A percentile compares a stretch with the other conserved stretches of the same genome.
Evolutionary conservation across 306 rosid species (phyloP).

Genomic region (Elaeagnus macrophylla): DNA sequence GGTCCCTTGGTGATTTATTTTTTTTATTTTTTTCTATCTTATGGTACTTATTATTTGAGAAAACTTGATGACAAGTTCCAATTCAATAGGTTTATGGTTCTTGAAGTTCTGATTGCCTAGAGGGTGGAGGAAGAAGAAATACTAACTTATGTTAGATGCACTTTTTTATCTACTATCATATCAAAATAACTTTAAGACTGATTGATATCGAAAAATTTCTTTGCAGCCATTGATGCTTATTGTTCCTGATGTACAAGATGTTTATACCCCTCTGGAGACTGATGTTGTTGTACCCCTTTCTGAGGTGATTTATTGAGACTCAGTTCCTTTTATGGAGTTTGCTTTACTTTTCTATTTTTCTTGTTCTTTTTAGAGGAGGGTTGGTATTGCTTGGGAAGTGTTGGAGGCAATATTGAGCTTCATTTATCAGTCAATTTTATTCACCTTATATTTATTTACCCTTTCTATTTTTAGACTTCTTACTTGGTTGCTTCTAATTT

Average conservation of each 20-base stretch:
- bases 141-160: neutral
- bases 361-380: slow-evolving; percentile 3
- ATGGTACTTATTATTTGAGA: too few species aligned
- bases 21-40: too few species aligned
- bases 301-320: slow-evolving; percentile 51
- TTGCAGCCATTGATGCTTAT: slow-evolving; percentile 93
- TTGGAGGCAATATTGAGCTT: slow-evolving; percentile 4
- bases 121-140: slow-evolving; percentile 1
- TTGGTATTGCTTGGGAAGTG: slow-evolving; percentile 1
- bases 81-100: neutral
- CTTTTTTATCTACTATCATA: too few species aligned
- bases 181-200: slow-evolving; percentile 8
- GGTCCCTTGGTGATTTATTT: too few species aligned
- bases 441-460: too few species aligned
- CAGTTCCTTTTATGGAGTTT: neutral
- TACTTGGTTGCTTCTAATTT: slow-evolving; percentile 9
- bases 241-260: slow-evolving; percentile 96
- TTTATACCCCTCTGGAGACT: slow-evolving; percentile 88
- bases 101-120: neutral
- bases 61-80: neutral
- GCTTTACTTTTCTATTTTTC: neutral
- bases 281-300: slow-evolving; percentile 84
- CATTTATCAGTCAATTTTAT: slow-evolving; percentile 10
- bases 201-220: slow-evolving; percentile 20
- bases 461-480: slow-evolving; percentile 3